Evolutionary conservation across 2,329 filamentous ascomycete species (phyloP).

Genomic region (Aspergillus melleus): DNA sequence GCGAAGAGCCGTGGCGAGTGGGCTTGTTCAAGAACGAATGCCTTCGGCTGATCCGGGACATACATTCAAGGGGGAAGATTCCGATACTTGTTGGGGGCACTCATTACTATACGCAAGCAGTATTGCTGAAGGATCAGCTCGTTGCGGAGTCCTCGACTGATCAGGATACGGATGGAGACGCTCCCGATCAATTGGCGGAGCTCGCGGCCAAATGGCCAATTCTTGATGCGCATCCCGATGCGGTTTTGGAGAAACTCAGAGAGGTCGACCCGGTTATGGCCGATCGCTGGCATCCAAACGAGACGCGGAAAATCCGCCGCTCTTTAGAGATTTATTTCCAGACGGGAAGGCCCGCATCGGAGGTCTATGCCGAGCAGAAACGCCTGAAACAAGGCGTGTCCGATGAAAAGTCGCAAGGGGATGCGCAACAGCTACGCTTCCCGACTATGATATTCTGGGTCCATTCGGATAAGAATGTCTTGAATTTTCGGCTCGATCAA

Average conservation of each 20-base stretch:
- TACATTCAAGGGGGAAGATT: slow-evolving; percentile 72
- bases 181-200: slow-evolving; percentile 14
- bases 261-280: slow-evolving; percentile 90
- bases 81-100: slow-evolving; percentile 93
- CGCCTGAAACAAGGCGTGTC: slow-evolving; percentile 24
- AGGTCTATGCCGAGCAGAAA: slow-evolving; percentile 80
- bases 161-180: slow-evolving; percentile 28
- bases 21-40: slow-evolving; percentile 73
- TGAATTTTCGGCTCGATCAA: slow-evolving; percentile 70
- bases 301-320: slow-evolving; percentile 82
- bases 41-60: slow-evolving; percentile 69
- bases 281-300: slow-evolving; percentile 88
- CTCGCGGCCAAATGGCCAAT: slow-evolving; percentile 62
- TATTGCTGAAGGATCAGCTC: slow-evolving; percentile 76
- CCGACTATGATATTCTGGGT: slow-evolving; percentile 81
- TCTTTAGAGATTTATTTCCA: slow-evolving; percentile 88
- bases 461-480: slow-evolving; percentile 67
- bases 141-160: slow-evolving; percentile 42
- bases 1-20: slow-evolving; percentile 81
- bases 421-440: slow-evolving; percentile 47
- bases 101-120: slow-evolving; percentile 88
- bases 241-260: slow-evolving; percentile 69
- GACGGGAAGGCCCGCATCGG: slow-evolving; percentile 77
- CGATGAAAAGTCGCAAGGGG: slow-evolving; percentile 18
- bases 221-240: slow-evolving; percentile 67